These are phyloP conservation scores for Rutstroemia sydowiana DNA, from an alignment of 2,329 filamentous ascomycete species.

Conservation along the genomic window DNA sequence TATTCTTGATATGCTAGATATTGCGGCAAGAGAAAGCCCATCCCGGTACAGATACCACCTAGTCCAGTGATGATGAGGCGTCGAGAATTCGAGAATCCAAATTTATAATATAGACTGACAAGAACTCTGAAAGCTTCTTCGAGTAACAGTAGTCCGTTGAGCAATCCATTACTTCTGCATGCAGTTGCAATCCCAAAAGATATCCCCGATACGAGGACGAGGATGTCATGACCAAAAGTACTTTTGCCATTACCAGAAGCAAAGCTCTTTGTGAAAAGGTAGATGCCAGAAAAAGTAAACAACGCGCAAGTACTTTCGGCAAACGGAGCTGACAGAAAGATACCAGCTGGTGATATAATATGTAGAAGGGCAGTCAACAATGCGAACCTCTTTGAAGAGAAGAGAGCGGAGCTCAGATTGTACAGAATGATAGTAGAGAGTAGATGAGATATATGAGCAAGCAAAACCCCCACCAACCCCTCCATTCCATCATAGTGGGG, in stretches of 20 bases:
- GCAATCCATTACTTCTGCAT: slow-evolving; percentile 78
- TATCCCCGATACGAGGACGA: slow-evolving; percentile 55
- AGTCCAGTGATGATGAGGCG: slow-evolving; percentile 52
- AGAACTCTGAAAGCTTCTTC: slow-evolving; percentile 49
- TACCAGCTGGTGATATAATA: slow-evolving; percentile 75
- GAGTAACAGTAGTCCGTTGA: slow-evolving; percentile 68
- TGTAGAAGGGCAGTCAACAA: slow-evolving; percentile 68
- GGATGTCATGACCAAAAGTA: slow-evolving; percentile 34
- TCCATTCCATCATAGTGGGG: slow-evolving; percentile 32
- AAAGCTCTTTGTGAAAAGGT: slow-evolving; percentile 54
- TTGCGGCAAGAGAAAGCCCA: slow-evolving; percentile 68
- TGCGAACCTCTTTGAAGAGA: slow-evolving; percentile 42
- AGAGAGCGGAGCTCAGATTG: slow-evolving; percentile 52
- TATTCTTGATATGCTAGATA: slow-evolving; percentile 65
- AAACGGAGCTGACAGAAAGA: slow-evolving; percentile 86
- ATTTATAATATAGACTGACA: slow-evolving; percentile 35
- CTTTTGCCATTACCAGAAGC: slow-evolving; percentile 28
- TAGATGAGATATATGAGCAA: slow-evolving; percentile 72
- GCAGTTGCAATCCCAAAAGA: slow-evolving; percentile 65
- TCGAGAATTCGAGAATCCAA: slow-evolving; percentile 37
- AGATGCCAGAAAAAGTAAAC: slow-evolving; percentile 66
- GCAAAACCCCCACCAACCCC: slow-evolving; percentile 50
- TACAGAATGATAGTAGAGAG: slow-evolving; percentile 68
- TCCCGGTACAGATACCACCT: slow-evolving; percentile 59
- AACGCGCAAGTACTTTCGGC: slow-evolving; percentile 73